Base-by-base conservation (phyloP, 768 basidiomycete species). In the Gyrodon lividus region DNA sequence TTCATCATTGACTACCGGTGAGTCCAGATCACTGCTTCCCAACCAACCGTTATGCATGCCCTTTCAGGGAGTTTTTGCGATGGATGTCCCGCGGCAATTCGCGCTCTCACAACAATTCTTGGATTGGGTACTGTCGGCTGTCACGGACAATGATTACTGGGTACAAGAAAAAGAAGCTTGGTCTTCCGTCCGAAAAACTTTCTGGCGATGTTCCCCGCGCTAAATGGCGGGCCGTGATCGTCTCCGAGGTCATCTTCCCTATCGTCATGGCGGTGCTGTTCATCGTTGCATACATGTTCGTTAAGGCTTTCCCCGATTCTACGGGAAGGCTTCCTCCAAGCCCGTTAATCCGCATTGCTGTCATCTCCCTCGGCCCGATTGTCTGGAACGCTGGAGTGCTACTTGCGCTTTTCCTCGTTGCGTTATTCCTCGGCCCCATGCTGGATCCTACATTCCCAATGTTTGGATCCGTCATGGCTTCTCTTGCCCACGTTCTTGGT, bases 31-130 rank as follows among this genome's bases (percentile, higher is more conserved):
- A 10, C 26, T 12, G 24, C 26, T 26, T 42, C 20, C 30, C 0
- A 2, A 10, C 3, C 3, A 4, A 16, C 20, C 30, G 9, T 33
- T 33, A 13, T 30, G 46, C 10, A 2, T 23, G 20, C 8, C 3
- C 40, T 47, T 71, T 63, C 66, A 92, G 96, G 60, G 96, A 98
- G 74, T 98, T 94, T 75, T 74, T 99, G 58, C 83, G 97, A 56
- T 99, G 97, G 97, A 98, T 99, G 95, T 95, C 87, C 30, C 84
- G 97, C 46, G 97, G 97, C 48, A 99, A 99, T 74, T 98, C 97
- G 34, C 81, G 94, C 28, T 92, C 93, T 19, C 97, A 99, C 70
- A 89, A 82, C 62, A 99, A 98, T 70, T 97, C 96, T 5, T 99
- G 97, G 97, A 96, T 98, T 59, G 96, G 97, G 0, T 99, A 98